Conservation (phyloP, 1,284 basidiomycete genomes). For the Ceratobasidium sp. region DNA sequence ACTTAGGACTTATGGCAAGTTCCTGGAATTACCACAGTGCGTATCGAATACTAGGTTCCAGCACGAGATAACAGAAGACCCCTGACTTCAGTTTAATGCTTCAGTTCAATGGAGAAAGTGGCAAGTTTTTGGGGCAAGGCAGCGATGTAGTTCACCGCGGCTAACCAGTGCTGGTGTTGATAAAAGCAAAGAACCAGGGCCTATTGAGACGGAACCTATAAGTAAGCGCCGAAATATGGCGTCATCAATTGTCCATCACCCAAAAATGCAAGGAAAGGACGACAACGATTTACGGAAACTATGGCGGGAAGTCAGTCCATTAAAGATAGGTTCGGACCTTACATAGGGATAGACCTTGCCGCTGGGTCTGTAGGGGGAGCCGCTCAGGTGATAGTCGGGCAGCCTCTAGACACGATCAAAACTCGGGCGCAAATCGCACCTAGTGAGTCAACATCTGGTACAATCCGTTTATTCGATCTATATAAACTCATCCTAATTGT, state of each 20-base stretch:
- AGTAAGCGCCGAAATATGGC: conserved; percentile 18
- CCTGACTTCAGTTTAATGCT: too few species aligned
- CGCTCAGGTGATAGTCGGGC: conserved; percentile 82
- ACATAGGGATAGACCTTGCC: conserved; percentile 63
- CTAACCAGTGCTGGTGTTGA: background rate
- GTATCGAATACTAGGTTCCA: too few species aligned
- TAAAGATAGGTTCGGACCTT: conserved; percentile 33
- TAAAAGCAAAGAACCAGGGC: background rate
- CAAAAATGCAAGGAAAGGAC: conserved; percentile 11
- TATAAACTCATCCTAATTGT: too few species aligned
- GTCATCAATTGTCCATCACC: conserved; percentile 7
- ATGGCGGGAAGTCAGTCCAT: conserved; percentile 1
- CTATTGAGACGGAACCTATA: too few species aligned
- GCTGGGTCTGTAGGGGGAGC: conserved; percentile 83
- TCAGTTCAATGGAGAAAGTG: too few species aligned
- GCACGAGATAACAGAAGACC: too few species aligned
- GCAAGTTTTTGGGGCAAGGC: too few species aligned
- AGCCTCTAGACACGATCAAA: conserved; percentile 89
- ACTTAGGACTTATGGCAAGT: too few species aligned
- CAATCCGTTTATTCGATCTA: too few species aligned
- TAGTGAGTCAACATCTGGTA: too few species aligned
- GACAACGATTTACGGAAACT: conserved; percentile 1
- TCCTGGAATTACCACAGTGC: too few species aligned
- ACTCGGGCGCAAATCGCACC: conserved; percentile 81
- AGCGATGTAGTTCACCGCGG: too few species aligned